Percentiles rank a stretch among this genome's conserved stretches.
Evolutionary conservation across 164 flowering plant genomes (phyloP).

Genomic region (Hamamelis virginiana): DNA sequence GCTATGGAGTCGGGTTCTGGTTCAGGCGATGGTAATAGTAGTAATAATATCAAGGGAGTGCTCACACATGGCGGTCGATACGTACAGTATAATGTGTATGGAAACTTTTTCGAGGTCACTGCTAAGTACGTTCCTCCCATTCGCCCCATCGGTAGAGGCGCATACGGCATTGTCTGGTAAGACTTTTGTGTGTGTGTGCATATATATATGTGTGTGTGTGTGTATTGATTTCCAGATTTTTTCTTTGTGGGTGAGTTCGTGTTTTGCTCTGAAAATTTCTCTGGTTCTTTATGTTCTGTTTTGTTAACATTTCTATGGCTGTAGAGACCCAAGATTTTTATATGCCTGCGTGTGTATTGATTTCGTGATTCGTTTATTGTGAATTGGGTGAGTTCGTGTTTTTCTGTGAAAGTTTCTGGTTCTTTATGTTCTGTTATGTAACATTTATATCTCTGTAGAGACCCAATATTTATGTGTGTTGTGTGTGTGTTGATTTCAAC

Average conservation of each 20-base stretch:
- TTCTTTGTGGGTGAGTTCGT: neutral
- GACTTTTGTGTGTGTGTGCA: neutral
- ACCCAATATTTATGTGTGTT: too few species aligned
- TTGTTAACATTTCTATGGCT: too few species aligned
- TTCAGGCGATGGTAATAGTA: constrained; percentile 12
- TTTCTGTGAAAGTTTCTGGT: too few species aligned
- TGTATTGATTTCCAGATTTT: neutral
- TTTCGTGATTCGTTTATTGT: too few species aligned
- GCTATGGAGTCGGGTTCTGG: constrained; percentile 28
- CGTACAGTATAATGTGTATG: constrained; percentile 61
- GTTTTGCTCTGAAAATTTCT: neutral
- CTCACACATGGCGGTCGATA: constrained; percentile 61
- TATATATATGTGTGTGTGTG: neutral
- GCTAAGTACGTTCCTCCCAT: constrained; percentile 69
- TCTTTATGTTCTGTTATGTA: too few species aligned
- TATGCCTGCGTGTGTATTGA: too few species aligned
- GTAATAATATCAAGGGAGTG: constrained; percentile 40
- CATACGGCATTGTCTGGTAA: constrained; percentile 73
- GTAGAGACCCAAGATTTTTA: too few species aligned
- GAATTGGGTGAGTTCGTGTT: too few species aligned
- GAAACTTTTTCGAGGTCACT: constrained; percentile 64
- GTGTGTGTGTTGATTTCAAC: too few species aligned
- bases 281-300: neutral
- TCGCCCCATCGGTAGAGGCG: constrained; percentile 72
- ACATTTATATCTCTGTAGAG: too few species aligned